Evolutionary conservation across 768 basidiomycete species (phyloP).

Genomic region (Lepiota brunneoincarnata): DNA sequence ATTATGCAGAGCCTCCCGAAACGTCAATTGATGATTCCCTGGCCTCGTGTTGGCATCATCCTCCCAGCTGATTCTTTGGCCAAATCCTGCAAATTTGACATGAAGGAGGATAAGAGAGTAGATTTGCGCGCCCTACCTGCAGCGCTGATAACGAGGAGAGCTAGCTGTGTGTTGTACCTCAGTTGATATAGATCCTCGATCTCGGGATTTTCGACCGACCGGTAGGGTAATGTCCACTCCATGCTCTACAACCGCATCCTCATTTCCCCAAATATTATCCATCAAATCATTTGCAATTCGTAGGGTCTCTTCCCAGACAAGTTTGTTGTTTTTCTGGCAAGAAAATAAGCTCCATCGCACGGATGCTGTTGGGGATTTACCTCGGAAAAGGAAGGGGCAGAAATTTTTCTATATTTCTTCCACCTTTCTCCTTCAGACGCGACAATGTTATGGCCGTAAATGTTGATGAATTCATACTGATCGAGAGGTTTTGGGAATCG

Average conservation of each 20-base stretch:
- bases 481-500: conserved; percentile 21
- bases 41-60: conserved; percentile 32
- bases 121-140: conserved; percentile 34
- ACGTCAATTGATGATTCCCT: conserved; percentile 42
- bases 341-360: too few species aligned
- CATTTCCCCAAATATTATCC: conserved; percentile 42
- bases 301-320: conserved; percentile 47
- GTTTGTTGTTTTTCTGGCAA: conserved; percentile 38
- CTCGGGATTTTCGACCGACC: conserved; percentile 30
- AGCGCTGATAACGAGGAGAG: conserved; percentile 51
- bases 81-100: conserved; percentile 38
- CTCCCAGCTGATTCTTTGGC: conserved; percentile 45
- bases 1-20: conserved; percentile 44
- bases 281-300: conserved; percentile 41
- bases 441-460: conserved; percentile 14
- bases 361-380: neutral
- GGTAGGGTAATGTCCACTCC: conserved; percentile 52
- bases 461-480: conserved; percentile 8
- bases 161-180: conserved; percentile 32
- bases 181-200: neutral
- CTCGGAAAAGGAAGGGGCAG: conserved; percentile 17
- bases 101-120: neutral
- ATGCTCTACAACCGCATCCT: conserved; percentile 35
- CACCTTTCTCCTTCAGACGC: conserved; percentile 14
- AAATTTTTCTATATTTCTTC: conserved; percentile 18